A percentile compares a stretch with the other conserved stretches of the same genome.
These are phyloP conservation scores for Venturia asperata DNA, from an alignment of 2,329 filamentous ascomycete genomes.

Conservation along the genomic window DNA sequence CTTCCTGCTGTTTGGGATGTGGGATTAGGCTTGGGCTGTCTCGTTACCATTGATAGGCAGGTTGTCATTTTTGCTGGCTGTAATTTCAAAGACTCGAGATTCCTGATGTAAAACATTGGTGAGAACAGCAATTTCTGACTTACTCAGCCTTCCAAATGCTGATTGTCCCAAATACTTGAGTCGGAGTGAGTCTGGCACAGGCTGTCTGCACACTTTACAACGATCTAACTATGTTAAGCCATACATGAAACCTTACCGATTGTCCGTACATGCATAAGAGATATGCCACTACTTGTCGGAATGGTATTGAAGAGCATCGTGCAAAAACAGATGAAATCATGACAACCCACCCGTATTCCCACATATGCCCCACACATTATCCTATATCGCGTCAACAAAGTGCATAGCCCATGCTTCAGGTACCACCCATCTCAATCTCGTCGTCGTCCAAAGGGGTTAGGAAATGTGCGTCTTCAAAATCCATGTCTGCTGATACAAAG, in stretches of 20 bases:
- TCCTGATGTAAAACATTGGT: too few species aligned
- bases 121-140: neutral
- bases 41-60: too few species aligned
- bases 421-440: slow-evolving; percentile 22
- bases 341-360: neutral
- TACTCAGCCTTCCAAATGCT: neutral
- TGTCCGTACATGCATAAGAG: neutral
- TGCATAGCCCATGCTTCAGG: neutral
- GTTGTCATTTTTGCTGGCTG: too few species aligned
- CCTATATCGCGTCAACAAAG: neutral
- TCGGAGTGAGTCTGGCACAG: too few species aligned
- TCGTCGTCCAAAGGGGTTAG: slow-evolving; percentile 28
- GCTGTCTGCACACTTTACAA: too few species aligned
- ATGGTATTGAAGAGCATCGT: neutral
- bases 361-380: neutral
- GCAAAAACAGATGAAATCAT: neutral
- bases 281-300: neutral
- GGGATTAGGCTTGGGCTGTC: too few species aligned
- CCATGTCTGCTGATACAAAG: slow-evolving; percentile 33
- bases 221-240: too few species aligned
- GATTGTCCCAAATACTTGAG: too few species aligned
- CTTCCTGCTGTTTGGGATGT: too few species aligned
- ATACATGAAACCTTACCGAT: too few species aligned
- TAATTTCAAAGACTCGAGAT: too few species aligned
- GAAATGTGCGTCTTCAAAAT: slow-evolving; percentile 66